phyloP scores from a whole-genome alignment of 176 grass and related monocot species.

The Oryza meyeriana region DNA sequence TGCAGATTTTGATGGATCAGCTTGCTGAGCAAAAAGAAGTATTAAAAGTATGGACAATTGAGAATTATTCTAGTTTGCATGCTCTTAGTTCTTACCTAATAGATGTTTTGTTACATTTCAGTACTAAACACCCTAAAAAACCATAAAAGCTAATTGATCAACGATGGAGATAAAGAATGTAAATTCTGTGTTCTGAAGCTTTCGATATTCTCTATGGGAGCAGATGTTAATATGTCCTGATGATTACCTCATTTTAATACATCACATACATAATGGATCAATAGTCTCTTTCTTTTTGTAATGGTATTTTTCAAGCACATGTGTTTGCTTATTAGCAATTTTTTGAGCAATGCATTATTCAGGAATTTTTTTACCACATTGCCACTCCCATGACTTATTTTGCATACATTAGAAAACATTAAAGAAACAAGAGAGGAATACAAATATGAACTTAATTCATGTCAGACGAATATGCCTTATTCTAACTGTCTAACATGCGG shows the following conservation, averaged over 20 bases:
- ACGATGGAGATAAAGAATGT: not conserved
- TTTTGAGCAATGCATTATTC: not conserved
- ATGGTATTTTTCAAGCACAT: not conserved
- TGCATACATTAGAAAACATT: not conserved
- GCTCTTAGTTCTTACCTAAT: not conserved
- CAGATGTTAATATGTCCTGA: not conserved
- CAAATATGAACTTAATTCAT: not conserved
- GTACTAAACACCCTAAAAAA: not conserved
- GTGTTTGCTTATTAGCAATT: not conserved
- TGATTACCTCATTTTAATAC: not conserved
- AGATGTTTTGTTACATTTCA: not conserved
- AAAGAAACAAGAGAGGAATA: not conserved
- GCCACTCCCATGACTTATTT: not conserved
- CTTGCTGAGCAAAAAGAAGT: constrained; percentile 2
- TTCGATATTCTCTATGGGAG: not conserved
- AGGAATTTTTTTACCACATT: not conserved
- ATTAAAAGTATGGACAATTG: not conserved
- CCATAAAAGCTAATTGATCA: not conserved
- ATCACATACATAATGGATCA: not conserved
- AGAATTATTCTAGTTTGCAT: not conserved
- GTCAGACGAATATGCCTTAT: not conserved
- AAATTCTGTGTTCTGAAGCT: not conserved
- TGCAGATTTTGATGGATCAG: constrained; percentile 43
- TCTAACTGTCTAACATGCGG: not conserved
- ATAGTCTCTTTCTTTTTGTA: not conserved